Base-by-base conservation (phyloP, 2,329 filamentous ascomycete species). In the Trichoderma sp. region DNA sequence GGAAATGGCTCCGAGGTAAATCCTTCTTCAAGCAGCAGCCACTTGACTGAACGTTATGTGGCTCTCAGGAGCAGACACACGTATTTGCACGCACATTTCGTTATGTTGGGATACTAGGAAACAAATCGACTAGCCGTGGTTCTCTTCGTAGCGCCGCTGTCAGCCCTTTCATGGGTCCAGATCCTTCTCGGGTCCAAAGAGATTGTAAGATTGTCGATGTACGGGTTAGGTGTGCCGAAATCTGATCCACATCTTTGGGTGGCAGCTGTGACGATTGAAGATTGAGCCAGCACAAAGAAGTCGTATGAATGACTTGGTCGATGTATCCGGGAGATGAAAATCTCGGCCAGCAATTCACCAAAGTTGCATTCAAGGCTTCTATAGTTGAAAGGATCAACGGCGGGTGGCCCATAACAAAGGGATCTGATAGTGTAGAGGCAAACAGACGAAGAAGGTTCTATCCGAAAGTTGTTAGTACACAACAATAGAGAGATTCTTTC, bases 1-100 rank as follows among this genome's bases (percentile, higher is more conserved):
- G 90, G 75, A 96, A 97, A 81, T 99, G 96, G 95, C 83, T 99
- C 76, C 87, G 90, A 71, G 95, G 95, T 21, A 98, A 97, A 83
- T 97, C 93, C 75, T 86, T 98, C 75, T 98, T 98, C 79, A 98
- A 98, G 81, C 94, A 97, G 84, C 89, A 90, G 79, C 88, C 90
- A 56, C 83, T 87, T 64, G 86, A 87, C 71, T 87, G 37, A 81
- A 81, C 73, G 69, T 66, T 60, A 39, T 30, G 28, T 21, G 26
- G 11, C 52, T 8, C 37, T 24, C 28, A 18, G 32, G 8, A 56
- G 21, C 21, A 26, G 13, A 5, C 16, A n/a, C 8, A 49, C 10
- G 34, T 24, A 18, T 16, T 24, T 26, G 51, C 13, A 34, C n/a
- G 51, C 13, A 34, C n/a, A 7, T 3, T 26, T n/a, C 2, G 14